These are phyloP conservation scores for Melanogaster broomeanus DNA, from an alignment of 768 basidiomycete species.

Conservation along the genomic window DNA sequence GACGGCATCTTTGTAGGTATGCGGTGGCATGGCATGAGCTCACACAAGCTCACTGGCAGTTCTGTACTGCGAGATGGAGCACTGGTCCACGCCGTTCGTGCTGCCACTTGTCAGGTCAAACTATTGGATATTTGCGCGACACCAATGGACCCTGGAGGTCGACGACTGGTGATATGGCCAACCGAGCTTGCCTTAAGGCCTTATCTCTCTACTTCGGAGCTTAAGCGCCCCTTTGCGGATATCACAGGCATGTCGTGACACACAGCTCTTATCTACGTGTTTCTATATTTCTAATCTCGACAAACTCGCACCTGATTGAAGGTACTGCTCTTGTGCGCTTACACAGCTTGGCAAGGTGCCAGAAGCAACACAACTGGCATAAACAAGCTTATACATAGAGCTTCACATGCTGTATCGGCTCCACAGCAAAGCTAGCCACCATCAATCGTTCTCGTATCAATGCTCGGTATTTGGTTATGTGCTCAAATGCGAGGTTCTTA, in stretches of 20 bases:
- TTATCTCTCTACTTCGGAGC: slow-evolving; percentile 27
- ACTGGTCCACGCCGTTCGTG: too few species aligned
- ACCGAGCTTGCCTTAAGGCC: slow-evolving; percentile 4
- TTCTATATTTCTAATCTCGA: slow-evolving; percentile 5
- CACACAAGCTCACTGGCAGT: too few species aligned
- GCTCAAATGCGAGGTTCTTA: too few species aligned
- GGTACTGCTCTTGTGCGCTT: neutral
- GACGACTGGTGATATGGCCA: too few species aligned
- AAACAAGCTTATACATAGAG: slow-evolving; percentile 13
- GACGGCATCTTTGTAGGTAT: neutral
- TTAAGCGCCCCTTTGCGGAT: slow-evolving; percentile 38
- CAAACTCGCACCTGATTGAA: neutral
- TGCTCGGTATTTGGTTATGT: too few species aligned
- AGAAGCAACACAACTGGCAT: slow-evolving; percentile 11
- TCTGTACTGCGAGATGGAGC: too few species aligned
- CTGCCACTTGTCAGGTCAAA: too few species aligned
- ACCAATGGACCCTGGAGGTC: too few species aligned
- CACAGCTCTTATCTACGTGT: slow-evolving; percentile 8
- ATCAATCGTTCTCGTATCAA: slow-evolving; percentile 4
- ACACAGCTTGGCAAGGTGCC: slow-evolving; percentile 24
- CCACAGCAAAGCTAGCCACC: slow-evolving; percentile 20
- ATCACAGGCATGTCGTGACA: slow-evolving; percentile 3
- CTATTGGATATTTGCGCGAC: too few species aligned
- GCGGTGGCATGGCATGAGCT: neutral
- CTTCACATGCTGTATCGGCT: slow-evolving; percentile 8